Evolutionary conservation across 148 eudicot species (phyloP), one percentile per base, ranked within the genome.

Genomic region (Fagopyrum esculentum): DNA sequence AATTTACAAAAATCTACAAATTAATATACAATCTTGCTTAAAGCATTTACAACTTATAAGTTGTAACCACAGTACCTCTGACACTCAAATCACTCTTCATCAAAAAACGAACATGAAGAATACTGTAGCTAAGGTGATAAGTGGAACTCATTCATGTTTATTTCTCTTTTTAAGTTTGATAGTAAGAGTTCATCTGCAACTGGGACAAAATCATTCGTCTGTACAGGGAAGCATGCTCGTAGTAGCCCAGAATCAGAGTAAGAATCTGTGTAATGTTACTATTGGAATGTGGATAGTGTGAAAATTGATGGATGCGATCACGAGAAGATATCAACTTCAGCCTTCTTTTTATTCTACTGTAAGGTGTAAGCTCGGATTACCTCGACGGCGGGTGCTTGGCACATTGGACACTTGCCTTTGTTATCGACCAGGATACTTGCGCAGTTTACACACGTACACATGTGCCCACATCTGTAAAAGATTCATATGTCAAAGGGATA

Each of bases 381-480:
- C 89, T 95, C 97, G 54, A 87, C 76, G 47, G 88, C 88, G 0
- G 97, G 97, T 56, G 98, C 96, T 72, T 74, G 86, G 83, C 98
- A 95, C 97, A 95, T 85, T 60, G 96, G 94, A 52, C 97, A 91
- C 69, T 88, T 91, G 59, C 87, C 92, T 17, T 74, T 77, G 43
- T 82, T 83, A 69, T 84, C 76, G n/a, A 90, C 85, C 85, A 95
- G 75, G 17, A 80, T 76, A 55, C 83, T 84, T 11, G 91, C 97
- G 72, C 98, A 92, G 70, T 83, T 81, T 76, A 87, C 78, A 80
- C 98, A 95, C 16, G 93, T 84, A 86, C 98, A 90, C 96, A 95
- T 87, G 88, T 95, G 98, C 77, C 98, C 98, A 74, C 98, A 95
- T 81, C 98, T 95, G 85, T 72, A 63, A 22, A 22, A 46, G 13